Base-by-base conservation (phyloP, 2,329 filamentous ascomycete genomes). In the Ilyonectria robusta region DNA sequence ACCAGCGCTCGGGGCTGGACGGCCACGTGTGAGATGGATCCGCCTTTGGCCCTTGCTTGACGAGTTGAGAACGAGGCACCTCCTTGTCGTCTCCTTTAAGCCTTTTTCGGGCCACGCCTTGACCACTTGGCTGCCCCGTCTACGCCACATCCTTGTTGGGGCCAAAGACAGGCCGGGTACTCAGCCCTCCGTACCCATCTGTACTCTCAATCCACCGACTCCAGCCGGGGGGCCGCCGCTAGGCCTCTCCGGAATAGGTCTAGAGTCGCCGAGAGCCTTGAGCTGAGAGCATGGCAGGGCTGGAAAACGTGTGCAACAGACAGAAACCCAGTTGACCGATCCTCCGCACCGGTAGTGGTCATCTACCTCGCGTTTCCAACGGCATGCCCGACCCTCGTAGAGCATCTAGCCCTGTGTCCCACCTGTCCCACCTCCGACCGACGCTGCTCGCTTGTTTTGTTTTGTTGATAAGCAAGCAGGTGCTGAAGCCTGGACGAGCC, bases 1-100 rank as follows among this genome's bases (percentile, higher is more conserved):
- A 51, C 50, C 58, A 69, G 55, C 50, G 61, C 59, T 65, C 67
- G 62, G 66, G 33, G 54, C 64, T 72, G 50, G 62, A 65, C 46
- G 63, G 70, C 73, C 73, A 75, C 73, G 73, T 75, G 73, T 75
- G 65, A 65, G 48, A 75, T 70, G 71, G 73, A 67, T 69, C 73
- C 70, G 61, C 59, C 66, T 69, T 62, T 73, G 71, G 66, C 59
- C 60, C 70, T 65, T 72, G 65, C 62, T 70, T 58, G 71, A 66
- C 68, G 62, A 71, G 60, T 68, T 67, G 66, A 74, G 71, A 74
- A 71, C 66, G 62, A 46, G 51, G 59, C 61, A 40, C 64, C 70
- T 44, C 73, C 63, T 59, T 67, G 55, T 65, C 53, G 66, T 66
- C 66, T 37, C 23, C 50, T 59, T 67, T 51, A 64, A 68, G 68